Base-by-base conservation (phyloP, 768 basidiomycete genomes). In the Termitomyces sp. region DNA sequence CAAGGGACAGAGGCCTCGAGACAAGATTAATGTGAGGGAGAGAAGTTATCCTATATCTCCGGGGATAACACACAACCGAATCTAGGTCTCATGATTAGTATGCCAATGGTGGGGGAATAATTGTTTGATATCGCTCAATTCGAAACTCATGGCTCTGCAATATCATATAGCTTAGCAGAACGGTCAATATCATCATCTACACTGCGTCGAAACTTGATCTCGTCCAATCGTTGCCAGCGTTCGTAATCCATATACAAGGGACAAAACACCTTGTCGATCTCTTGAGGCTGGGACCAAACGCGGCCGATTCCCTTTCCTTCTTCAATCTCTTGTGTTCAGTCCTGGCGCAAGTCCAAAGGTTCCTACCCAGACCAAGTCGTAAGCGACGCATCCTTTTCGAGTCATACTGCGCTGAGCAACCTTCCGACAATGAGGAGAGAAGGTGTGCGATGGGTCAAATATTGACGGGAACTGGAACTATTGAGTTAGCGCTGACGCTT, bases 141-240 rank as follows among this genome's bases (percentile, higher is more conserved):
- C 17, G 2, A 43, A 7, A n/a, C 8, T 43, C 17, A 43, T 14
- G 14, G 7, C 17, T 7, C 14, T 5, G 0, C 1, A 25, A 45
- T 25, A 9, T 56, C 2, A 17, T 5, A 31, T 46, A 76, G 76
- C 68, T 76, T 2, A 57, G 60, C 1, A 57, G 57, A 0, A 55
- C 60, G 0, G 68, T 76, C 2, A 73, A 71, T 0, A 54, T 62
- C 25, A 66, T 76, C n/a, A 70, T 77, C 0, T 70, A 75, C 54
- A 73, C 72, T 45, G 77, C 76, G 0, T 79, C 76, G 77, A 64
- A 69, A 10, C 66, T 81, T 4, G 73, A 80, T 56, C 79, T 80
- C 68, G 79, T 79, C 47, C 64, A 72, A 6, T 67, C 73, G 0
- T 68, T 79, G 0, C 34, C 63, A 1, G 77, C 77, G 1, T 79